phyloP scores from a whole-genome alignment of 192 early-diverging fungal species.

The Haplosporangium gracile region DNA sequence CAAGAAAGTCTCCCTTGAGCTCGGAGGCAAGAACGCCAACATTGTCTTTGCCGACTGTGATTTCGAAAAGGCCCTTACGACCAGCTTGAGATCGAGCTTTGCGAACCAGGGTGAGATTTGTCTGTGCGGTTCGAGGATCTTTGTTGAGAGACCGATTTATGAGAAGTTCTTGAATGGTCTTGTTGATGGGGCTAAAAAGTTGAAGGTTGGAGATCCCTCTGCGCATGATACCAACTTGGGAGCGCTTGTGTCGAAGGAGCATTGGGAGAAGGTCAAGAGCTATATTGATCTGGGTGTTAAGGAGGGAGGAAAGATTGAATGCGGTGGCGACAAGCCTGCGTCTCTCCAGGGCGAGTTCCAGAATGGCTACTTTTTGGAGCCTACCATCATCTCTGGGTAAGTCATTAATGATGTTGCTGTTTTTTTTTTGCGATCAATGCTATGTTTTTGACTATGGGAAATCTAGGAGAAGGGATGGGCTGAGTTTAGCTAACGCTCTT shows the following conservation, averaged over 20 bases:
- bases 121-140: conserved; percentile 77
- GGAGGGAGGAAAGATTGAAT: conserved; percentile 72
- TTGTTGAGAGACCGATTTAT: conserved; percentile 75
- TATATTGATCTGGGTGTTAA: conserved; percentile 75
- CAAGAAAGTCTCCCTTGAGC: conserved; percentile 81
- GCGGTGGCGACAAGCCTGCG: conserved; percentile 58
- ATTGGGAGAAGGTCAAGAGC: conserved; percentile 76
- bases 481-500: conserved; percentile 27
- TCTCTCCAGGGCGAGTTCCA: conserved; percentile 59
- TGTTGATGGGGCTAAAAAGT: conserved; percentile 53
- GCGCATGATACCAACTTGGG: conserved; percentile 69
- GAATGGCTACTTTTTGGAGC: conserved; percentile 79
- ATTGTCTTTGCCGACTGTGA: conserved; percentile 78
- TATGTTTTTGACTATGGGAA: neutral
- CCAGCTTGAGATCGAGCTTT: conserved; percentile 70
- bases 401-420: neutral
- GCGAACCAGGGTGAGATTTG: conserved; percentile 85
- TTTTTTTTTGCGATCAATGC: neutral
- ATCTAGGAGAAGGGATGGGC: neutral
- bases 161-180: conserved; percentile 68
- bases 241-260: conserved; percentile 73
- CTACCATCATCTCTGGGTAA: conserved; percentile 78
- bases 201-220: conserved; percentile 75
- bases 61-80: conserved; percentile 69
- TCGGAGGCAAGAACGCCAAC: conserved; percentile 85